A percentile compares a stretch with the other conserved stretches of the same genome.
Evolutionary conservation across 176 grass and related monocot genomes (phyloP).

Genomic region (Phragmites australis): DNA sequence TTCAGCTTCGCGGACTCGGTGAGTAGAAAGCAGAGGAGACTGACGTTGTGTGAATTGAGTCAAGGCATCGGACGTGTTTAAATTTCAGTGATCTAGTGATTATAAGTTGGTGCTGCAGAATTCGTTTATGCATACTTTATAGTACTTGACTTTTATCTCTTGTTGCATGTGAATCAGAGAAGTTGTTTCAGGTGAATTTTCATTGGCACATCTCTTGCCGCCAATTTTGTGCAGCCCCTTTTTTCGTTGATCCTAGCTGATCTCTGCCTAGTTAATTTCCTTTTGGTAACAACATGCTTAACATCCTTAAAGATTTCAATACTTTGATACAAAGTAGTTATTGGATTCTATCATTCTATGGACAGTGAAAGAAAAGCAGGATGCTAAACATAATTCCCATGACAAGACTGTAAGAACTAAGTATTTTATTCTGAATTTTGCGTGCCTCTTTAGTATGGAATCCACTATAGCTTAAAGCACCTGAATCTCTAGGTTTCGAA

Average conservation of each 20-base stretch:
- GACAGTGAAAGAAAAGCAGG: neutral
- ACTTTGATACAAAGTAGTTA: neutral
- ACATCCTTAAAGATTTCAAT: neutral
- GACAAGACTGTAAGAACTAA: neutral
- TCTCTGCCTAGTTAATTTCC: neutral
- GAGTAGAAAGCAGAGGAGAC: conserved; percentile 16
- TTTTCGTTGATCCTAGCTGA: too few relatives aligned
- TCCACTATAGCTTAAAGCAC: neutral
- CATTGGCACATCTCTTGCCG: neutral
- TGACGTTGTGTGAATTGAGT: neutral
- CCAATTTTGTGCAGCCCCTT: too few relatives aligned
- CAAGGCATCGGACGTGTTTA: neutral
- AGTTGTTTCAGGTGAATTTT: neutral
- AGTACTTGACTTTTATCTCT: neutral
- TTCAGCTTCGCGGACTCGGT: conserved; percentile 45
- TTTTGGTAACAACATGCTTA: neutral
- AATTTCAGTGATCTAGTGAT: neutral
- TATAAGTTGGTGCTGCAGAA: neutral
- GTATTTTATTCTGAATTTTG: neutral
- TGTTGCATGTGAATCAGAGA: neutral
- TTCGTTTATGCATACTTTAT: neutral
- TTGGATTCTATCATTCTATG: neutral
- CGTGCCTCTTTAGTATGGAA: neutral
- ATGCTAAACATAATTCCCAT: neutral
- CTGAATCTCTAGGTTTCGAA: neutral